Evolutionary conservation across 306 rosid genomes (phyloP), one percentile per base, ranked within the genome.

Genomic region (Trifolium fragiferum): DNA sequence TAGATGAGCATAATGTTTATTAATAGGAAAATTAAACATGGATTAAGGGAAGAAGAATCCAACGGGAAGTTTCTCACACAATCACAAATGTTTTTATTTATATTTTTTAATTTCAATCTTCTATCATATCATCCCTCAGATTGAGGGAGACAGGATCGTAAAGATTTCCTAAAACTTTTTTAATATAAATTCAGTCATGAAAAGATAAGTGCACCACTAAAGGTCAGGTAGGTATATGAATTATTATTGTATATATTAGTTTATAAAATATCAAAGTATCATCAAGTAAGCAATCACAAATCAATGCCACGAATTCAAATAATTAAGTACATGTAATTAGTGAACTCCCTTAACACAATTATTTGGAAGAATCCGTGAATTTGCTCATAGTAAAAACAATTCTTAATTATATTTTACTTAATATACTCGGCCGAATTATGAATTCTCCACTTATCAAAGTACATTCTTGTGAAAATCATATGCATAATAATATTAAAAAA

Each of bases 41-140:
- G 53, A 40, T 55, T 10, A 55, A 21, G 62, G 5, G 33, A 25
- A 25, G 35, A 37, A 18, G 25, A 69, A 54, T 54, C 59, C 61
- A 68, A 63, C 13, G 16, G 57, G 33, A 63, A 60, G 57, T 50
- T 73, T 49, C 66, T 11, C 15, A 30, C 55, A 35, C 40, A 38
- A 46, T 68, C 75, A 40, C 68, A 64, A 27, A 38, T 38, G 0
- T 41, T 10, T 59, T 63, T 7, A 33, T 44, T 60, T 20, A 49
- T 59, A 37, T 37, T 7, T 37, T 7, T 37, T 37, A 27, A 13
- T 66, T 68, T 27, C 23, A 41, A 8, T 49, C 53, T 65, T 74
- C 67, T 55, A 64, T 38, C 49, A 70, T 46, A 33, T 46, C 27
- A 53, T 69, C 47, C 63, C 75, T 57, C 40, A 47, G 67, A 70